phyloP scores from a whole-genome alignment of 2,329 filamentous ascomycete species.

The Fusarium vanettenii region DNA sequence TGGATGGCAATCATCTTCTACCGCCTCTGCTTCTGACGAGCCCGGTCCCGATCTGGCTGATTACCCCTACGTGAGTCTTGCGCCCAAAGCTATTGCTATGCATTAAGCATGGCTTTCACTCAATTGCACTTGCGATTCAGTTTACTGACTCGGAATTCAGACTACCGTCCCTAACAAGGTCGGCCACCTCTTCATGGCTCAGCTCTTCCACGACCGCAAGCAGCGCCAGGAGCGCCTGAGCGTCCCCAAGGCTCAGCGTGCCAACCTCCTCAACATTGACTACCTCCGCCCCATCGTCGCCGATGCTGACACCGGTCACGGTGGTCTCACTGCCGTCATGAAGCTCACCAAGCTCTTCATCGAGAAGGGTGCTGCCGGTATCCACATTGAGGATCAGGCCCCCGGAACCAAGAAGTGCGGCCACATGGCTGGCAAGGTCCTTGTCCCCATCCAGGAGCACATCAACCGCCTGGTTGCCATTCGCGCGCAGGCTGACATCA shows the following conservation, averaged over 20 bases:
- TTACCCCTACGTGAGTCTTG: conserved; percentile 82
- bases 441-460: conserved; percentile 97
- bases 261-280: conserved; percentile 82
- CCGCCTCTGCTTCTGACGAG: conserved; percentile 93
- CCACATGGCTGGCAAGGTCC: conserved; percentile 98
- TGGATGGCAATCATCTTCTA: conserved; percentile 98
- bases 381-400: conserved; percentile 98
- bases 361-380: conserved; percentile 95
- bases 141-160: conserved; percentile 65
- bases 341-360: conserved; percentile 98
- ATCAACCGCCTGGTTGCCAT: conserved; percentile 98
- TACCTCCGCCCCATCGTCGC: conserved; percentile 96
- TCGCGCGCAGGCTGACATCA: conserved; percentile 97
- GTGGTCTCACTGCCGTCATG: conserved; percentile 98
- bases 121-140: background rate
- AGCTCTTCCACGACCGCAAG: conserved; percentile 99
- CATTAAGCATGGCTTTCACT: background rate
- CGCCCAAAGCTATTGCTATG: background rate
- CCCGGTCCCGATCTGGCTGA: conserved; percentile 97
- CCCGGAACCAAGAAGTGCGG: conserved; percentile 99
- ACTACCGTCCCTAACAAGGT: conserved; percentile 99
- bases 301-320: conserved; percentile 97
- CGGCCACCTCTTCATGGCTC: conserved; percentile 95
- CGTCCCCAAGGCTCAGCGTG: conserved; percentile 77
- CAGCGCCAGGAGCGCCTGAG: conserved; percentile 94